Conservation (phyloP, 305 asterid genomes). For the Petunia hybrid region DNA sequence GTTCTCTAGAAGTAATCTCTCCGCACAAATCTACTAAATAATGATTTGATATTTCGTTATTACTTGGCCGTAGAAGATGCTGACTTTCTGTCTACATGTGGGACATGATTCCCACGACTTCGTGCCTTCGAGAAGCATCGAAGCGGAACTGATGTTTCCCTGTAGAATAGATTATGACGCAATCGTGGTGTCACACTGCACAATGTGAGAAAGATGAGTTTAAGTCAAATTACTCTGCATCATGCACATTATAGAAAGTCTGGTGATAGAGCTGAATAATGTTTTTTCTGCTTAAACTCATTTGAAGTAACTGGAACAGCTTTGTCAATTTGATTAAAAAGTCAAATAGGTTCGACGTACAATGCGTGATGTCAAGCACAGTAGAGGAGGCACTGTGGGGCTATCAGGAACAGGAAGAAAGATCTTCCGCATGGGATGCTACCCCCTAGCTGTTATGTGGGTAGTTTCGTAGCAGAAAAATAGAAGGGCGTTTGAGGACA, state of each 20-base stretch:
- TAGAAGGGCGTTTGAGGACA: no score
- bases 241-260: neutral
- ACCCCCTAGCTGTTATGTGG: no score
- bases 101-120: neutral
- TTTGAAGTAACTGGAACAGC: constrained; percentile 11
- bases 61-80: neutral
- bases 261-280: neutral
- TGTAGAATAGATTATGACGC: neutral
- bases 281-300: neutral
- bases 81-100: neutral
- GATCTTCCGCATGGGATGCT: no score
- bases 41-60: neutral
- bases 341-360: no score
- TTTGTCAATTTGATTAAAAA: neutral
- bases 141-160: constrained; percentile 14
- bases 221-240: neutral
- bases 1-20: neutral
- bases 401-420: no score
- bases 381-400: no score
- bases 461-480: no score
- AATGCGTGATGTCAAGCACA: no score
- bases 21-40: neutral
- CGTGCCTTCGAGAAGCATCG: neutral
- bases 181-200: neutral
- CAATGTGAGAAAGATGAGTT: neutral